phyloP scores from a whole-genome alignment of 371 early-diverging fungal genomes.

The Hamiltosporidium tvaerminnensis region DNA sequence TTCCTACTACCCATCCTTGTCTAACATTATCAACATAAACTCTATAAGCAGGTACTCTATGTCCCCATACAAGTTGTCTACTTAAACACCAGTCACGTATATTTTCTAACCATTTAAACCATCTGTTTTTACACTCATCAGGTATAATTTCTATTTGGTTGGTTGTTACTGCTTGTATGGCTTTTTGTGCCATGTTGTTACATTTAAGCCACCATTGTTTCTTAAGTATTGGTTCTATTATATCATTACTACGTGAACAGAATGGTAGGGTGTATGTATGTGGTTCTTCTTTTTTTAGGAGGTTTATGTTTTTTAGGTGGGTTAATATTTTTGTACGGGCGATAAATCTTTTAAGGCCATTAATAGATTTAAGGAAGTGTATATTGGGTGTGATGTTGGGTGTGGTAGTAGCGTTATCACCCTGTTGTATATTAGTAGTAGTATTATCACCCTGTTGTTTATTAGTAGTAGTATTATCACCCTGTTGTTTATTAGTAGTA shows the following conservation, averaged over 20 bases:
- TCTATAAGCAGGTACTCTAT: slow-evolving; percentile 87
- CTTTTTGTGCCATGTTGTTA: slow-evolving; percentile 64
- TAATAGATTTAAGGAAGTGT: slow-evolving; percentile 16
- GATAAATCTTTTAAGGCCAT: slow-evolving; percentile 80
- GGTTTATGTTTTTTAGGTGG: slow-evolving; percentile 66
- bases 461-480: no score
- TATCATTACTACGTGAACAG: slow-evolving; percentile 72
- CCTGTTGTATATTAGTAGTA: no score
- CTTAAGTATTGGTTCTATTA: slow-evolving; percentile 90
- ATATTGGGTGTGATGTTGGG: background rate
- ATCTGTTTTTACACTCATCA: slow-evolving; percentile 69
- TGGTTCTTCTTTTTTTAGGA: slow-evolving; percentile 67
- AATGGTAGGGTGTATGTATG: slow-evolving; percentile 82
- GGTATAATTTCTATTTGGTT: slow-evolving; percentile 75
- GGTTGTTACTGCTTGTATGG: slow-evolving; percentile 59
- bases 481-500: no score
- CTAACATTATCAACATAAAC: slow-evolving; percentile 62
- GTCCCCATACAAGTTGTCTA: slow-evolving; percentile 99
- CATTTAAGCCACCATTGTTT: slow-evolving; percentile 98
- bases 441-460: no score
- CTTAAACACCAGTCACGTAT: slow-evolving; percentile 87
- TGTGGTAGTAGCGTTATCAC: background rate
- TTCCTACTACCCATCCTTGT: slow-evolving; percentile 70
- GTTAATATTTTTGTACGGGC: slow-evolving; percentile 71
- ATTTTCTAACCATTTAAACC: slow-evolving; percentile 86